phyloP scores from a whole-genome alignment of 768 basidiomycete genomes.

The Cystobasidiopsis lactophilus region DNA sequence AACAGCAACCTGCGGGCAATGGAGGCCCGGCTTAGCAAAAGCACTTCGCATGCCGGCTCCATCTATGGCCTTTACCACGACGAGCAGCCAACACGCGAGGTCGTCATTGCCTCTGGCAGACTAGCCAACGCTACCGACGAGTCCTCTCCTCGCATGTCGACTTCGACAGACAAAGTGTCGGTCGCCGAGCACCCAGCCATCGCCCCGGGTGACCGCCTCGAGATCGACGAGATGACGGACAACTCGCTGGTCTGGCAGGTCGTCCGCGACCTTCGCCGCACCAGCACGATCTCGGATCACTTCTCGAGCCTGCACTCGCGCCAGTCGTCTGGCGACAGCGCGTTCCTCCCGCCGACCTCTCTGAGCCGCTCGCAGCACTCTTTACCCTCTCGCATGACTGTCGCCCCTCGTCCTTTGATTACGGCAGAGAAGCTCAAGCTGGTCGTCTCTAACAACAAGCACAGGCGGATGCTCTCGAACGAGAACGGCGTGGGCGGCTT shows the following conservation, averaged over 20 bases:
- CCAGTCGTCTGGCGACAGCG: neutral
- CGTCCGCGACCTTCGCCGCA: neutral
- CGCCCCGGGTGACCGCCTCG: neutral
- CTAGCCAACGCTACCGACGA: neutral
- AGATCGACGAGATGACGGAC: slow-evolving; percentile 1
- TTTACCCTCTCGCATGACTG: too few relatives aligned
- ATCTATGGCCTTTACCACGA: too few relatives aligned
- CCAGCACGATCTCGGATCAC: neutral
- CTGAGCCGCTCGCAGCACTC: too few relatives aligned
- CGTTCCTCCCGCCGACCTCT: neutral
- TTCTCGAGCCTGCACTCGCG: neutral
- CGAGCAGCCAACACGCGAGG: neutral
- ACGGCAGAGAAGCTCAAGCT: too few relatives aligned
- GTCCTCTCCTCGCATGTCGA: neutral
- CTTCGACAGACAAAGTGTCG: neutral
- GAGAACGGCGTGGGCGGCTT: neutral
- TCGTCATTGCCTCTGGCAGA: neutral
- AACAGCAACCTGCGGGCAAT: too few relatives aligned
- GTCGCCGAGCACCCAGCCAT: neutral
- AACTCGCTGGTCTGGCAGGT: neutral
- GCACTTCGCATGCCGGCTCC: too few relatives aligned
- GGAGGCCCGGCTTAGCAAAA: too few relatives aligned
- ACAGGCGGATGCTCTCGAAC: too few relatives aligned
- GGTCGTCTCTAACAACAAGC: too few relatives aligned
- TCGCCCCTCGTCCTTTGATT: too few relatives aligned